phyloP scores from a whole-genome alignment of 371 early-diverging fungal genomes.

The Lichtheimia ramosa region DNA sequence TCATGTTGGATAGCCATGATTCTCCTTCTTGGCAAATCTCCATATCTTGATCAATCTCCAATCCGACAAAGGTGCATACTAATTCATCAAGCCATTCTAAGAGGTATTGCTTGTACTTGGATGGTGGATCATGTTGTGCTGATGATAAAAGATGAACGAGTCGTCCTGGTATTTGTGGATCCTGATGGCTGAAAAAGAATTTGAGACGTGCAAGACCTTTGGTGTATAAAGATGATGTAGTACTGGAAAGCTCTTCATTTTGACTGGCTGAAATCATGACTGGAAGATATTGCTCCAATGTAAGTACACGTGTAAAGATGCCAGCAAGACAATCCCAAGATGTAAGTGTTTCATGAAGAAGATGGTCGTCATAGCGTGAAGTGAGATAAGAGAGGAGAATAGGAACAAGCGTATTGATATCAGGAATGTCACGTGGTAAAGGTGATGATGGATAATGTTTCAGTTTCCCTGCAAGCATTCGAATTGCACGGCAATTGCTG shows the following conservation, averaged over 20 bases:
- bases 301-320: conserved; percentile 23
- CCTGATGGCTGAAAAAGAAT: conserved; percentile 22
- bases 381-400: conserved; percentile 20
- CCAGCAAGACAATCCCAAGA: conserved; percentile 35
- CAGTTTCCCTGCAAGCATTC: conserved; percentile 10
- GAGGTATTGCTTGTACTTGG: conserved; percentile 1
- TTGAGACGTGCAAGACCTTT: conserved; percentile 25
- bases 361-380: neutral
- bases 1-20: neutral
- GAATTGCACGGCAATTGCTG: conserved; percentile 19
- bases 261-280: conserved; percentile 1
- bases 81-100: conserved; percentile 40
- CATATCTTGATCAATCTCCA: conserved; percentile 23
- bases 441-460: conserved; percentile 2
- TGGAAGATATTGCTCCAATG: conserved; percentile 22
- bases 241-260: neutral
- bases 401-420: conserved; percentile 18
- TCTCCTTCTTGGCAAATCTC: conserved; percentile 4
- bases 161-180: conserved; percentile 19
- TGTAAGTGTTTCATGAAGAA: conserved; percentile 25
- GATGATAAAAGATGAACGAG: neutral
- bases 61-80: conserved; percentile 29
- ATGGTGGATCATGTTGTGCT: neutral
- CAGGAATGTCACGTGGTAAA: conserved; percentile 25
- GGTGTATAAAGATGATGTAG: conserved; percentile 1